These are phyloP conservation scores for Saccharomyces pastorianus DNA, from an alignment of 1,139 yeast species.

Conservation along the genomic window DNA sequence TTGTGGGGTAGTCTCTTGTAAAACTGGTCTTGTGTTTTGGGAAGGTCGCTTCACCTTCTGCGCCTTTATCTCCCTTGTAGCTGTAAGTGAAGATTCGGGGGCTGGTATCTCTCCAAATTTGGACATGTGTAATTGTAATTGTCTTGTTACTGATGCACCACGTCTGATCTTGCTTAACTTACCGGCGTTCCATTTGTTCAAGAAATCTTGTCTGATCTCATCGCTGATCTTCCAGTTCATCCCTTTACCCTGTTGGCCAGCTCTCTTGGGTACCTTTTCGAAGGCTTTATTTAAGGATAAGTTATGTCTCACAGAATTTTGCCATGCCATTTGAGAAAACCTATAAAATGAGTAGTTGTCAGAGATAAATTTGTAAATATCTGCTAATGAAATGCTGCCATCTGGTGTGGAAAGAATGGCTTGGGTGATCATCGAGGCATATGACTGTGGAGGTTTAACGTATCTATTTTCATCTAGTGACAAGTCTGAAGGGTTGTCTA, in stretches of 20 bases:
- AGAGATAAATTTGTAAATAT: conserved; percentile 84
- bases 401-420: conserved; percentile 83
- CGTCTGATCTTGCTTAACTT: conserved; percentile 61
- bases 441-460: conserved; percentile 88
- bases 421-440: conserved; percentile 96
- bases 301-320: conserved; percentile 76
- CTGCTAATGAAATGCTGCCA: conserved; percentile 79
- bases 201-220: conserved; percentile 70
- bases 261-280: conserved; percentile 88
- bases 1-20: neutral
- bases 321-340: conserved; percentile 86
- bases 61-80: conserved; percentile 7
- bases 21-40: neutral
- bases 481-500: neutral
- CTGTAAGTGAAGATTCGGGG: conserved; percentile 44
- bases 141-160: conserved; percentile 76
- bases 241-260: conserved; percentile 94
- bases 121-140: conserved; percentile 63
- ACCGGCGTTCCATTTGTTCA: conserved; percentile 69
- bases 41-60: conserved; percentile 5
- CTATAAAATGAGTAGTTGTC: conserved; percentile 82
- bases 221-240: conserved; percentile 97
- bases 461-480: conserved; percentile 60
- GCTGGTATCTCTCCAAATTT: conserved; percentile 35
- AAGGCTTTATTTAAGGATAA: conserved; percentile 74